phyloP scores from a whole-genome alignment of 768 basidiomycete species.

The Boletus rubroflammeus region DNA sequence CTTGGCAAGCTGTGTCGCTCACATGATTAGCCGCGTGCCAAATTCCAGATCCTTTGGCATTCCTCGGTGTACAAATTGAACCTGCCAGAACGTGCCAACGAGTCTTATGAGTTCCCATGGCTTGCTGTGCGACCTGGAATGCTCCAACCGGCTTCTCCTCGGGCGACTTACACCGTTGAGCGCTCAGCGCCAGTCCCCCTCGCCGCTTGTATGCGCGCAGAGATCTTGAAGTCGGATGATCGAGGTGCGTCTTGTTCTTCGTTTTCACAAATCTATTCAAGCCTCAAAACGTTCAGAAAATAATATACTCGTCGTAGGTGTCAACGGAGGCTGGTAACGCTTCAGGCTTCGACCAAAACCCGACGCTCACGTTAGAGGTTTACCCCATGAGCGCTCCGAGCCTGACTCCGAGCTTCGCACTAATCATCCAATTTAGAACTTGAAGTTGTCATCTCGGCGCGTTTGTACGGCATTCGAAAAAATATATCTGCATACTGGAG shows the following conservation, averaged over 20 bases:
- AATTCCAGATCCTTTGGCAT: too few species aligned
- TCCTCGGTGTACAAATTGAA: not conserved
- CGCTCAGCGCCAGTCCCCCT: not conserved
- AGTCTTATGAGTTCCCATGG: not conserved
- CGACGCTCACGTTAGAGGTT: not conserved
- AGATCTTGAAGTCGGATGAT: too few species aligned
- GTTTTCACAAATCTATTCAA: too few species aligned
- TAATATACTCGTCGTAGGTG: not conserved
- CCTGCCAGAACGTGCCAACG: not conserved
- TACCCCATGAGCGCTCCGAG: too few species aligned
- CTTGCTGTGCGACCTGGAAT: not conserved
- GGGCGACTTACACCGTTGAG: not conserved
- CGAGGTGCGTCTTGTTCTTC: not conserved
- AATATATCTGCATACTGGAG: too few species aligned
- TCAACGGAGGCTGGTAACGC: not conserved
- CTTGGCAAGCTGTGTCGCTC: conserved; percentile 23
- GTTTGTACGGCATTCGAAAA: not conserved
- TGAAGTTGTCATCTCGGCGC: not conserved
- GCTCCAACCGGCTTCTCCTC: not conserved
- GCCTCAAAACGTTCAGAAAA: not conserved
- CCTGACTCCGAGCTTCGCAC: not conserved
- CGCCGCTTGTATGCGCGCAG: not conserved
- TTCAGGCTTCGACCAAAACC: not conserved
- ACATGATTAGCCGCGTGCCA: not conserved
- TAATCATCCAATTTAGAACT: not conserved